These are phyloP conservation scores for Halophytophthora batemanensis DNA, from an alignment of 352 stramenopile genomes.

Conservation along the genomic window DNA sequence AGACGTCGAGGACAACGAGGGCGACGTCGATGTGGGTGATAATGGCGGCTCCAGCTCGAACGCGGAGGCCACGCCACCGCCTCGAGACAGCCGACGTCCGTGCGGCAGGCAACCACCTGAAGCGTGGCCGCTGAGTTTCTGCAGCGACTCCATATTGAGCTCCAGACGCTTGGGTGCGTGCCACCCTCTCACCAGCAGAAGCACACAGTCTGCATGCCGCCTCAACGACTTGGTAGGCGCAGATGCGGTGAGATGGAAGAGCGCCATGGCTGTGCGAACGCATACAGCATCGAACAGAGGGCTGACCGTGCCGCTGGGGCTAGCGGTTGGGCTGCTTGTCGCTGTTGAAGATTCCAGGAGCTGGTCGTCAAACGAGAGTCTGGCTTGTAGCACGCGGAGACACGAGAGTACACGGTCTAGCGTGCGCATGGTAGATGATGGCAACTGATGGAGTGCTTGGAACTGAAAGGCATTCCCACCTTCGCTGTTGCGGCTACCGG, in stretches of 20 bases:
- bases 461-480: constrained; percentile 26
- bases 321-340: constrained; percentile 2
- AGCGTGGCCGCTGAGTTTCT: constrained; percentile 29
- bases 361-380: constrained; percentile 18
- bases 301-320: constrained; percentile 2
- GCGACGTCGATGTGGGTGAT: background rate
- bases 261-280: constrained; percentile 53
- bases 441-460: constrained; percentile 54
- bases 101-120: constrained; percentile 8
- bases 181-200: constrained; percentile 47
- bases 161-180: constrained; percentile 60
- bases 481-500: constrained; percentile 13
- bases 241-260: constrained; percentile 51
- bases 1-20: background rate
- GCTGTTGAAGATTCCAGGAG: too few relatives aligned
- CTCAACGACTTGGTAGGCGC: constrained; percentile 13
- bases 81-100: constrained; percentile 19
- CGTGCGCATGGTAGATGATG: constrained; percentile 44
- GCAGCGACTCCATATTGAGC: constrained; percentile 68
- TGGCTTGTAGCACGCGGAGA: constrained; percentile 38
- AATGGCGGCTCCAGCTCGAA: too few relatives aligned
- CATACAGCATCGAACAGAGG: constrained; percentile 46
- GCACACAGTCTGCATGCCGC: constrained; percentile 42
- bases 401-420: constrained; percentile 62
- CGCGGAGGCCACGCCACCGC: too few relatives aligned